phyloP scores from a whole-genome alignment of 257 asterid species.

The Solanum lycopersicoides region DNA sequence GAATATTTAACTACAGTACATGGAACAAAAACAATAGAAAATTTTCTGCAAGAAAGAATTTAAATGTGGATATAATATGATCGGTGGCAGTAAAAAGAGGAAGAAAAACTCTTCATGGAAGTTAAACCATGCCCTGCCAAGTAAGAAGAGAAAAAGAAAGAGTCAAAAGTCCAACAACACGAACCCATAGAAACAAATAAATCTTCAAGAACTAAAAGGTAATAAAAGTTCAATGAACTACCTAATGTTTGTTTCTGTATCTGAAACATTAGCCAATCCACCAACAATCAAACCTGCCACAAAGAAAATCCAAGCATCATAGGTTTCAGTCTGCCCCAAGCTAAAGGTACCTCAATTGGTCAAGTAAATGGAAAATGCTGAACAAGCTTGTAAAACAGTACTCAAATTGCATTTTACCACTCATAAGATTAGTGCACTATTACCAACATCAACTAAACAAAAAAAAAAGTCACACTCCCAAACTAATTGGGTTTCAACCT shows the following conservation, averaged over 20 bases:
- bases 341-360: background rate
- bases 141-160: constrained; percentile 1
- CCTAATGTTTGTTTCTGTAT: constrained; percentile 88
- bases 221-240: constrained; percentile 4
- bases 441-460: background rate
- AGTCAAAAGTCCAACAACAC: background rate
- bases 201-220: background rate
- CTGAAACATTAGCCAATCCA: constrained; percentile 75
- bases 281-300: constrained; percentile 84
- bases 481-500: background rate
- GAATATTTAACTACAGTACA: background rate
- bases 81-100: constrained; percentile 93
- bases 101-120: constrained; percentile 99
- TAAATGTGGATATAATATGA: constrained; percentile 86
- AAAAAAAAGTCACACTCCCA: background rate
- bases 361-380: background rate
- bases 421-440: background rate
- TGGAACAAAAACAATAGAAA: background rate
- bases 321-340: background rate
- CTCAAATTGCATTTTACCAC: background rate
- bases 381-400: background rate
- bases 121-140: constrained; percentile 94
- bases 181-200: background rate
- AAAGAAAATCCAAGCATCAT: background rate
- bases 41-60: background rate